Base-by-base conservation (phyloP, 2,329 filamentous ascomycete genomes). In the Pseudogymnoascus sp. region DNA sequence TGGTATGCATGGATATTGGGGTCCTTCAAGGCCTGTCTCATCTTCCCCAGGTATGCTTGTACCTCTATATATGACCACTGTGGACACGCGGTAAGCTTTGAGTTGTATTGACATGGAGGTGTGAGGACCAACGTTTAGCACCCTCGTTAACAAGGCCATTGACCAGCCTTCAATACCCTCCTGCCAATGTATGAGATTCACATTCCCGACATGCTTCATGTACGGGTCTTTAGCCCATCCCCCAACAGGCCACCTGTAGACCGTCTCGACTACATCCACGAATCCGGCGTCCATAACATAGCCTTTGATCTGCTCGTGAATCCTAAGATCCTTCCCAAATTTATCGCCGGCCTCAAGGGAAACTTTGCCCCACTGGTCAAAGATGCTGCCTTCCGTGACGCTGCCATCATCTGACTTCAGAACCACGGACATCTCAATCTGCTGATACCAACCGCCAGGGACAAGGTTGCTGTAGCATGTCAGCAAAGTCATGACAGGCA, bases 331-430 rank as follows among this genome's bases (percentile, higher is more conserved):
- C 5, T 79, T 76, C 29, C 68, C 69, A 19, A 76, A 73, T 0
- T 68, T 65, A 19, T 70, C 71, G 1, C 74, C 74, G 4, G 80
- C 78, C 2, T 72, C 66, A 3, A 73, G 67, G 23, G 81, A 70
- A 45, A 80, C 75, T 6, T 71, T 67, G 14, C 75, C 72, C 73
- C 80, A 82, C 5, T 67, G 67, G 23, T 71, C 68, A 6, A 81
- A 65, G 0, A 77, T 69, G 14, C 73, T 74, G 21, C 78, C 70
- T 0, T 68, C 69, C 4, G 69, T 59, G 59, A 83, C 72, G 5
- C 76, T 80, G 21, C 67, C 76, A 63, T 83, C 80, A 65, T 83
- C 81, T 63, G 74, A 79, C 29, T 62, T 66, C 16, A 70, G 35
- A n/a, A 63, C 33, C 19, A 69, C 62, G 14, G 67, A 65, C n/a